Evolutionary conservation across 495 filamentous ascomycete genomes (phyloP).

Genomic region (Tuber magnatum): DNA sequence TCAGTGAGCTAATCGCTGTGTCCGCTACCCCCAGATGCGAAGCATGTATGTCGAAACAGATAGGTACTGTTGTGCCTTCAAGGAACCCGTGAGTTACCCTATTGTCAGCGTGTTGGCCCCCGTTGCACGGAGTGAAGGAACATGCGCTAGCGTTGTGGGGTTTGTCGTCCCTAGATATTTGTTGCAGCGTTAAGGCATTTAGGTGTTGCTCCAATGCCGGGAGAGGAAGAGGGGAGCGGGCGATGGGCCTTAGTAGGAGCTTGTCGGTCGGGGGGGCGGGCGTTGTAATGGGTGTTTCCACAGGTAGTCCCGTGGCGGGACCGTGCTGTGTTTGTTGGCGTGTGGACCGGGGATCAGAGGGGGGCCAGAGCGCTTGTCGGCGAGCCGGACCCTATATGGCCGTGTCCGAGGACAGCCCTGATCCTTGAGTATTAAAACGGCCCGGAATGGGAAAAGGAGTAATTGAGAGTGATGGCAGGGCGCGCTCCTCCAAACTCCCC

Average conservation of each 20-base stretch:
- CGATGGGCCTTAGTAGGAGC: background rate
- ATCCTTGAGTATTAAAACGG: background rate
- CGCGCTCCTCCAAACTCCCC: background rate
- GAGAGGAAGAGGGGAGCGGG: background rate
- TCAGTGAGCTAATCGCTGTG: conserved; percentile 52
- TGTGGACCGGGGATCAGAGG: background rate
- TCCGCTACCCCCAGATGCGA: conserved; percentile 59
- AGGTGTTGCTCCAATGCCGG: background rate
- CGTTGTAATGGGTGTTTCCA: background rate
- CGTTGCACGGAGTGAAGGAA: conserved; percentile 61
- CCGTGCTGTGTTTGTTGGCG: background rate
- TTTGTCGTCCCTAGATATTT: conserved; percentile 38
- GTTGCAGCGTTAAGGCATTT: background rate
- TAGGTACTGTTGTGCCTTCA: conserved; percentile 52
- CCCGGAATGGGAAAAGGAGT: background rate
- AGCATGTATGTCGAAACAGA: conserved; percentile 52
- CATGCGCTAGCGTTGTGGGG: conserved; percentile 48
- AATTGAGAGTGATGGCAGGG: background rate
- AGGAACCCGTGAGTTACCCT: conserved; percentile 54
- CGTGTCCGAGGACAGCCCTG: background rate
- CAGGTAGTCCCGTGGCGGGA: background rate
- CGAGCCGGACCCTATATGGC: background rate
- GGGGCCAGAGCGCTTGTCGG: too few species aligned
- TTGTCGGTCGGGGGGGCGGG: background rate
- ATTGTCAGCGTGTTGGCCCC: conserved; percentile 63